phyloP scores from a whole-genome alignment of 2,329 filamentous ascomycete genomes.

The Aspergillus neotritici region DNA sequence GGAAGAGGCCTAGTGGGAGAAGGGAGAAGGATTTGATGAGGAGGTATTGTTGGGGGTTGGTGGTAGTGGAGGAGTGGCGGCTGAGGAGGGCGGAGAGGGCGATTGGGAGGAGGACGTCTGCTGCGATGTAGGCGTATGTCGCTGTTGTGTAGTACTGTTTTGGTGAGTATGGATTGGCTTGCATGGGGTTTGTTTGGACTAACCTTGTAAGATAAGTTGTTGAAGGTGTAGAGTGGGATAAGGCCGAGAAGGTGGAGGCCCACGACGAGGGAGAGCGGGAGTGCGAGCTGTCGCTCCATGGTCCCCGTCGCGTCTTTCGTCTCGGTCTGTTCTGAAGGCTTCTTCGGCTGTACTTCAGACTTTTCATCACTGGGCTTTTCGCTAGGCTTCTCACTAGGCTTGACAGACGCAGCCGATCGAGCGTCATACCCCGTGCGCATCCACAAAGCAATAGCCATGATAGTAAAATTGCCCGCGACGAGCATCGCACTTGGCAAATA shows the following conservation, averaged over 20 bases:
- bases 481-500: slow-evolving; percentile 98
- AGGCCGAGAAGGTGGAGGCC: slow-evolving; percentile 70
- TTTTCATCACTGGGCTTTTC: slow-evolving; percentile 14
- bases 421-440: slow-evolving; percentile 66
- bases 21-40: slow-evolving; percentile 87
- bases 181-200: slow-evolving; percentile 25
- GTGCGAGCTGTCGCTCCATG: slow-evolving; percentile 37
- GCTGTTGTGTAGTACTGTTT: slow-evolving; percentile 53
- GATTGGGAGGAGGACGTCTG: slow-evolving; percentile 54
- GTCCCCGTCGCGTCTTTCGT: slow-evolving; percentile 18
- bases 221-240: slow-evolving; percentile 81
- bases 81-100: slow-evolving; percentile 53
- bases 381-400: slow-evolving; percentile 27
- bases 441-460: slow-evolving; percentile 94
- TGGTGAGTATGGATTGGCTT: slow-evolving; percentile 9
- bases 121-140: slow-evolving; percentile 54
- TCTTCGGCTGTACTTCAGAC: slow-evolving; percentile 12
- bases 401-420: too few relatives aligned
- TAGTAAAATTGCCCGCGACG: slow-evolving; percentile 87
- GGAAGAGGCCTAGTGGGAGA: slow-evolving; percentile 83
- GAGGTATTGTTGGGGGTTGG: slow-evolving; percentile 64
- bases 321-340: slow-evolving; percentile 11
- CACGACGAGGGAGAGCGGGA: slow-evolving; percentile 64
- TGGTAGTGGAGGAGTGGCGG: slow-evolving; percentile 40
- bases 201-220: slow-evolving; percentile 63